Conservation (phyloP, 2,329 filamentous ascomycete species). For the Cladosporium phlei region DNA sequence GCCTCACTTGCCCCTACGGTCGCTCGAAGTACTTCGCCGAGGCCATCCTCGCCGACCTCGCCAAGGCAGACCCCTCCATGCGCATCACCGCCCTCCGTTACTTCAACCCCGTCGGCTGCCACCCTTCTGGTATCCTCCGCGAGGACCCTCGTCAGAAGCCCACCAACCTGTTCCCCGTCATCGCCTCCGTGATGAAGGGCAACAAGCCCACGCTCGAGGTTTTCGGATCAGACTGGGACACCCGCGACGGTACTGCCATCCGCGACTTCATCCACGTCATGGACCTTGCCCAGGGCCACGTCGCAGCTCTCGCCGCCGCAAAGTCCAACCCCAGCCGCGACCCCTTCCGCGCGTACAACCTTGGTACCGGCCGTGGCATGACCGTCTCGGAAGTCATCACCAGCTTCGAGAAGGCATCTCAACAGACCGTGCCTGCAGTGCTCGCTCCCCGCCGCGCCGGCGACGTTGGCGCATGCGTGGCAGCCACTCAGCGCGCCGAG, state of each 20-base stretch:
- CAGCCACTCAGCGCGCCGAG: conserved; percentile 36
- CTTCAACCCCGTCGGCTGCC: conserved; percentile 65
- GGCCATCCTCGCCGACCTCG: conserved; percentile 60
- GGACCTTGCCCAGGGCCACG: conserved; percentile 60
- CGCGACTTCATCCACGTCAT: conserved; percentile 65
- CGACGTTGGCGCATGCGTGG: conserved; percentile 40
- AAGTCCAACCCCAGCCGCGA: conserved; percentile 27
- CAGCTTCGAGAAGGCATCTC: conserved; percentile 35
- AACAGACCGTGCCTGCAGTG: conserved; percentile 32
- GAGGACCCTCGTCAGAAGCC: conserved; percentile 60
- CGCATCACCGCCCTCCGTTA: conserved; percentile 60
- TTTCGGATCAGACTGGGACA: conserved; percentile 62
- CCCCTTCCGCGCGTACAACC: conserved; percentile 38
- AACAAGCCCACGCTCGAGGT: conserved; percentile 52
- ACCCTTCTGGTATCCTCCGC: conserved; percentile 58
- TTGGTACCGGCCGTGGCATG: conserved; percentile 40
- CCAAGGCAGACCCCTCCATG: conserved; percentile 57
- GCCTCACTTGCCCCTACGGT: conserved; percentile 62
- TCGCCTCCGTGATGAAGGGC: conserved; percentile 58
- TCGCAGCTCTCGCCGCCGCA: conserved; percentile 51
- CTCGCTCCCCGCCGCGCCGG: conserved; percentile 37
- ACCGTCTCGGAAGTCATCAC: conserved; percentile 41
- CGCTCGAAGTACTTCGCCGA: conserved; percentile 65
- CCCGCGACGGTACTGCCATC: conserved; percentile 60
- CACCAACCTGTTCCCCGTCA: conserved; percentile 61